These are phyloP conservation scores for Candida vartiovaarae DNA, from an alignment of 805 yeast genomes.

Conservation along the genomic window DNA sequence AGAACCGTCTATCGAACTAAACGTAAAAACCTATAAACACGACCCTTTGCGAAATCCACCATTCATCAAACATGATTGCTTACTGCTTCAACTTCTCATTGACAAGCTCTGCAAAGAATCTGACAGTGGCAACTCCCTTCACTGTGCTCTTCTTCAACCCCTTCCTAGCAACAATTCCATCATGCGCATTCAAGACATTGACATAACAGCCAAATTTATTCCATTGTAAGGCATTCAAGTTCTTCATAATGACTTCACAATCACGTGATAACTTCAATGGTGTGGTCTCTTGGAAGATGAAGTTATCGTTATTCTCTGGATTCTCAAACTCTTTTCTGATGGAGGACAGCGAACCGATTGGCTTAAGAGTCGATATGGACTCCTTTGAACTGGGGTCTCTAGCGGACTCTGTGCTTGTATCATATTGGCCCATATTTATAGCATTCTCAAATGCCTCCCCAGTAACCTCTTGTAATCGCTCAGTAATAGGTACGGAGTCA, in stretches of 20 bases:
- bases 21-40: too few species aligned
- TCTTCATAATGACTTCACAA: slow-evolving; percentile 36
- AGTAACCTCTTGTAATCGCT: slow-evolving; percentile 19
- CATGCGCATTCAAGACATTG: slow-evolving; percentile 76
- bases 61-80: too few species aligned
- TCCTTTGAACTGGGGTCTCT: background rate
- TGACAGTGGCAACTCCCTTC: slow-evolving; percentile 44
- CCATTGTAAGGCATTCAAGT: slow-evolving; percentile 66
- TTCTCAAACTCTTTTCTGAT: slow-evolving; percentile 5
- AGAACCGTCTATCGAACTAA: too few species aligned
- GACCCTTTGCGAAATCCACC: too few species aligned
- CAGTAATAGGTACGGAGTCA: slow-evolving; percentile 3
- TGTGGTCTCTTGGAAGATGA: slow-evolving; percentile 14
- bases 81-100: too few species aligned
- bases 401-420: slow-evolving; percentile 14
- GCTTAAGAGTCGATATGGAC: background rate
- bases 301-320: slow-evolving; percentile 10
- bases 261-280: slow-evolving; percentile 30
- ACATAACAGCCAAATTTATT: slow-evolving; percentile 67
- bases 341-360: background rate
- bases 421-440: slow-evolving; percentile 18
- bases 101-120: slow-evolving; percentile 35
- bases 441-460: slow-evolving; percentile 21
- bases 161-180: slow-evolving; percentile 74
- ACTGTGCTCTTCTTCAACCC: slow-evolving; percentile 45